Conservation (phyloP, 169 alveolate genomes). For the Plasmodium inui region DNA sequence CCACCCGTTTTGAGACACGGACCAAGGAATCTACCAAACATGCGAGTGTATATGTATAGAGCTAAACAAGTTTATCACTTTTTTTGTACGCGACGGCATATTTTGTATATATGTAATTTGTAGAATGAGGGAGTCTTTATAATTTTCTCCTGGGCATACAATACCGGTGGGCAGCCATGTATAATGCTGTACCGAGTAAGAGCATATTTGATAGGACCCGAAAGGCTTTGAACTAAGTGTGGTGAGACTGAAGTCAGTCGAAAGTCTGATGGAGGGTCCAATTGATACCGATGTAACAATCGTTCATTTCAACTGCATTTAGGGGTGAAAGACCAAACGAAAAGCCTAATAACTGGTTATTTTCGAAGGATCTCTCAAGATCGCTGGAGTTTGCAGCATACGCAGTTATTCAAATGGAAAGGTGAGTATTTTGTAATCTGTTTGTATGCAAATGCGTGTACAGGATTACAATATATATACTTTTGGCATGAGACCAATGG, state of each 20-base stretch:
- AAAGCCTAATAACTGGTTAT: conserved; percentile 96
- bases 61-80: conserved; percentile 28
- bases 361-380: conserved; percentile 95
- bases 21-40: conserved; percentile 95
- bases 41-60: conserved; percentile 61
- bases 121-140: neutral
- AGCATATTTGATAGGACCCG: conserved; percentile 94
- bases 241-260: conserved; percentile 93
- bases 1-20: conserved; percentile 96
- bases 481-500: neutral
- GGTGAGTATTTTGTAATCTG: neutral
- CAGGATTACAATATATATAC: neutral
- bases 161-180: neutral
- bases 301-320: conserved; percentile 93
- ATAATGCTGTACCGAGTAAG: conserved; percentile 86
- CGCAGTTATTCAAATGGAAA: conserved; percentile 82
- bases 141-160: neutral
- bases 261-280: conserved; percentile 93
- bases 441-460: neutral
- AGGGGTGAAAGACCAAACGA: conserved; percentile 95
- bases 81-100: conserved; percentile 71
- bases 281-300: conserved; percentile 93
- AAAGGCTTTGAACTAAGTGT: conserved; percentile 94
- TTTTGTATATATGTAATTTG: neutral
- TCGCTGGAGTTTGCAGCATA: conserved; percentile 87